Percentiles rank a stretch among this genome's conserved stretches.
These are phyloP conservation scores for Tulasnella calospora DNA, from an alignment of 768 basidiomycete genomes.

Conservation along the genomic window DNA sequence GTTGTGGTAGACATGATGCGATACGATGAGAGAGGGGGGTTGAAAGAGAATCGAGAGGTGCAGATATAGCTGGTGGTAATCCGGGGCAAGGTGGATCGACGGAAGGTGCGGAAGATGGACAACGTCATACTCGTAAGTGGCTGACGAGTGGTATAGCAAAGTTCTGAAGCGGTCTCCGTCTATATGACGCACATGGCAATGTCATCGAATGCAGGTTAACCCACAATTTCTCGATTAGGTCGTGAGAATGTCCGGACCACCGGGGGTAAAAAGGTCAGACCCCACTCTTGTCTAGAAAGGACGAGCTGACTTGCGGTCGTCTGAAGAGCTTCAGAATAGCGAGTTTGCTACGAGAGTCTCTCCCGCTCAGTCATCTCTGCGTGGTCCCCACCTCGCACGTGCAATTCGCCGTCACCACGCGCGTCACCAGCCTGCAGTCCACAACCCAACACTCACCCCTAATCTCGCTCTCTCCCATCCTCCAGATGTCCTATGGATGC, in stretches of 20 bases:
- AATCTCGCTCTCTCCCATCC: neutral
- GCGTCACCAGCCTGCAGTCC: neutral
- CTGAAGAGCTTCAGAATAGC: no score
- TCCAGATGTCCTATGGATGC: neutral
- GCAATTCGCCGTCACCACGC: neutral
- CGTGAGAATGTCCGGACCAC: neutral
- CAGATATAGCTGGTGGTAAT: neutral
- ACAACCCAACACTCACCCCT: neutral
- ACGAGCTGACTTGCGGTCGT: no score
- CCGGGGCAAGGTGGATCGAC: neutral
- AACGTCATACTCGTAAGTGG: neutral
- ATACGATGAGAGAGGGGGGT: neutral
- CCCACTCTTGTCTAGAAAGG: no score
- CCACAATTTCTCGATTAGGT: neutral
- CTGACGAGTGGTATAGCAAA: neutral
- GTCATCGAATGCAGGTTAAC: neutral
- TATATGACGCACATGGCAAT: neutral
- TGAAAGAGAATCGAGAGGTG: no score
- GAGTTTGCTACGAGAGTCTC: no score
- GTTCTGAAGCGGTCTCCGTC: neutral
- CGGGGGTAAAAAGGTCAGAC: no score
- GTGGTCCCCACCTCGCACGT: neutral
- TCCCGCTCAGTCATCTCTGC: neutral
- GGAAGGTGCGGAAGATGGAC: neutral
- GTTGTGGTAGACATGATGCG: conserved; percentile 16